These are phyloP conservation scores for Pythium phragmiticola DNA, from an alignment of 352 stramenopile genomes.

Conservation along the genomic window DNA sequence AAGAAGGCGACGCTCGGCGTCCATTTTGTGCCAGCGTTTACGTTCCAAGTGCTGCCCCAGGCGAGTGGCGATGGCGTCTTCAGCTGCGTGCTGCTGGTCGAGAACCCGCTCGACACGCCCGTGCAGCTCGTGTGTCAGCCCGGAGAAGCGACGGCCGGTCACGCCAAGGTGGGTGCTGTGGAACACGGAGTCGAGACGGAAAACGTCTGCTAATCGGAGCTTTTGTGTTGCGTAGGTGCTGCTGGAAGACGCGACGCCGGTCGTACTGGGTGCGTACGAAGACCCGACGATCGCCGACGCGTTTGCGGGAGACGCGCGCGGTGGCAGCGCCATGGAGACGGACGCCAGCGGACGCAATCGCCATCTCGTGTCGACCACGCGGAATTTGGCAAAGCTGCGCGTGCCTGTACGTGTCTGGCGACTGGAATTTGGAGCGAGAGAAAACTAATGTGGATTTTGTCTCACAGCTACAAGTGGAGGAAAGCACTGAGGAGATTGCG, in stretches of 20 bases:
- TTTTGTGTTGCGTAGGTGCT: constrained; percentile 28
- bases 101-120: constrained; percentile 80
- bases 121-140: constrained; percentile 59
- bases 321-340: constrained; percentile 19
- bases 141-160: constrained; percentile 8
- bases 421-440: neutral
- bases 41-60: constrained; percentile 46
- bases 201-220: no score
- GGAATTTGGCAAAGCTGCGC: constrained; percentile 23
- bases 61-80: constrained; percentile 12
- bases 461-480: constrained; percentile 4
- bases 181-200: no score
- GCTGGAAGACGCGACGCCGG: constrained; percentile 56
- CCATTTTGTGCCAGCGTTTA: constrained; percentile 76
- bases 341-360: constrained; percentile 34
- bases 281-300: constrained; percentile 78
- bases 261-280: constrained; percentile 77
- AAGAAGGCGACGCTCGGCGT: constrained; percentile 83
- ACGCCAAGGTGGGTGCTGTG: constrained; percentile 22
- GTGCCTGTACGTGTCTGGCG: constrained; percentile 10
- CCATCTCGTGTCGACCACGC: constrained; percentile 49
- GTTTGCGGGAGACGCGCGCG: constrained; percentile 36
- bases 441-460: neutral
- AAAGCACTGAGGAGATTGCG: constrained; percentile 14
- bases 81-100: constrained; percentile 65